Evolutionary conservation across 768 basidiomycete genomes (phyloP).

Genomic region (Amanita inopinata): DNA sequence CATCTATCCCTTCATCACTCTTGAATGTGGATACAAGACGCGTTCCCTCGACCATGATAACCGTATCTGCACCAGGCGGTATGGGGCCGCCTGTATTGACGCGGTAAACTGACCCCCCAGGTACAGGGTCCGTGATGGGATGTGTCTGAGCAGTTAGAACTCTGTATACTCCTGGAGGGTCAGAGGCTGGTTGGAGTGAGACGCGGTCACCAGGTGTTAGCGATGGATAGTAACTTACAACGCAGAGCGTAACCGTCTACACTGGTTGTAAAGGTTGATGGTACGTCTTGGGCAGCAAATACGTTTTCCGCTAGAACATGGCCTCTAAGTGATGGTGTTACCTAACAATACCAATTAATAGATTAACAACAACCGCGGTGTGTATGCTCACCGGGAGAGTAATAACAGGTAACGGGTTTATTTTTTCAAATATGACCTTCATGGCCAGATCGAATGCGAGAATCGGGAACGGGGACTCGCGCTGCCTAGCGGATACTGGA

Average conservation of each 20-base stretch:
- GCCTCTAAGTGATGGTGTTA: slow-evolving; percentile 49
- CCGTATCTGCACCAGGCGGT: slow-evolving; percentile 63
- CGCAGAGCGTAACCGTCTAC: slow-evolving; percentile 85
- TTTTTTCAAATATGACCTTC: slow-evolving; percentile 39
- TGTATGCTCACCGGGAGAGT: slow-evolving; percentile 31
- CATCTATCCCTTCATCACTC: slow-evolving; percentile 26
- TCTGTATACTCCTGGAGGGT: slow-evolving; percentile 54
- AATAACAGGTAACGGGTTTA: slow-evolving; percentile 29
- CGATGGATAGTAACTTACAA: slow-evolving; percentile 30
- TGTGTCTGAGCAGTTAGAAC: slow-evolving; percentile 56
- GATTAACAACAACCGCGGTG: not conserved
- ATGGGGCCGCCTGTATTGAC: slow-evolving; percentile 84
- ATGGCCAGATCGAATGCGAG: slow-evolving; percentile 60
- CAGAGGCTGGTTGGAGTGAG: slow-evolving; percentile 35
- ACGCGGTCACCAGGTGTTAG: not conserved
- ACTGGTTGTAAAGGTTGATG: slow-evolving; percentile 59
- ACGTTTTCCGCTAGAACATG: slow-evolving; percentile 73
- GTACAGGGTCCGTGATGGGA: slow-evolving; percentile 32
- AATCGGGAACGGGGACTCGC: slow-evolving; percentile 69
- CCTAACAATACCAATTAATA: slow-evolving; percentile 28
- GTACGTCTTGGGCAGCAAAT: slow-evolving; percentile 53
- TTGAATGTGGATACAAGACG: slow-evolving; percentile 48
- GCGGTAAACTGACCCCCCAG: slow-evolving; percentile 49
- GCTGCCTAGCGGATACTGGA: slow-evolving; percentile 61
- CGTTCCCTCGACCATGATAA: slow-evolving; percentile 94